phyloP scores from a whole-genome alignment of 331 rosid species.

The Malus hybrid region DNA sequence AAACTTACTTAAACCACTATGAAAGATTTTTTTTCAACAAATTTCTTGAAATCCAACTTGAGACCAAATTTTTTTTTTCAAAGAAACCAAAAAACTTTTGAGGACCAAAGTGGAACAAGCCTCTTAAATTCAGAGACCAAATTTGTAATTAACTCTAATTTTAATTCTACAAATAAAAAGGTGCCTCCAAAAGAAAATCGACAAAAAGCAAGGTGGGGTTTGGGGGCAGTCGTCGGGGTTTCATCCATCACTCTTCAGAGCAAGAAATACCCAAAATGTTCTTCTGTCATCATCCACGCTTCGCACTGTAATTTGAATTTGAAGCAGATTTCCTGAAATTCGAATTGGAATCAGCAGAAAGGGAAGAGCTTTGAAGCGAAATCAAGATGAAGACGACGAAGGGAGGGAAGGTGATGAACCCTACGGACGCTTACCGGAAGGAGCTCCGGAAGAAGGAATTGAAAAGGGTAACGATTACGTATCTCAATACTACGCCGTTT shows the following conservation, averaged over 20 bases:
- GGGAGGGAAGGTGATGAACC: constrained; percentile 99
- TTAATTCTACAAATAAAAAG: not conserved
- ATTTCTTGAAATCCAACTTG: not conserved
- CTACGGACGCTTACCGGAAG: constrained; percentile 97
- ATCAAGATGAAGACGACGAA: constrained; percentile 90
- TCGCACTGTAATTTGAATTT: not conserved
- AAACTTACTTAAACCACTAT: not conserved
- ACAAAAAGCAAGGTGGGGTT: not conserved
- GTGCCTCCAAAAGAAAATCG: not conserved
- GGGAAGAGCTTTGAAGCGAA: not conserved
- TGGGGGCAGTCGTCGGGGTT: not conserved
- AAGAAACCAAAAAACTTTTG: not conserved
- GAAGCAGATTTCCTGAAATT: not conserved
- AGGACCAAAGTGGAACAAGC: not conserved
- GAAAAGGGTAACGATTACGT: constrained; percentile 58
- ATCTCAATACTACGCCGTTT: not conserved
- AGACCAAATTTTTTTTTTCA: not conserved
- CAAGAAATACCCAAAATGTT: not conserved
- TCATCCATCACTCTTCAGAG: not conserved
- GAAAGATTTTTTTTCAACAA: not conserved
- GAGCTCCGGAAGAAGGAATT: constrained; percentile 98
- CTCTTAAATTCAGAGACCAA: not conserved
- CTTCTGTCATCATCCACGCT: not conserved
- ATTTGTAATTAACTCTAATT: not conserved
- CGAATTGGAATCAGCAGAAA: not conserved